These are phyloP conservation scores for Mycena vitilis DNA, from an alignment of 768 basidiomycete species.

Conservation along the genomic window DNA sequence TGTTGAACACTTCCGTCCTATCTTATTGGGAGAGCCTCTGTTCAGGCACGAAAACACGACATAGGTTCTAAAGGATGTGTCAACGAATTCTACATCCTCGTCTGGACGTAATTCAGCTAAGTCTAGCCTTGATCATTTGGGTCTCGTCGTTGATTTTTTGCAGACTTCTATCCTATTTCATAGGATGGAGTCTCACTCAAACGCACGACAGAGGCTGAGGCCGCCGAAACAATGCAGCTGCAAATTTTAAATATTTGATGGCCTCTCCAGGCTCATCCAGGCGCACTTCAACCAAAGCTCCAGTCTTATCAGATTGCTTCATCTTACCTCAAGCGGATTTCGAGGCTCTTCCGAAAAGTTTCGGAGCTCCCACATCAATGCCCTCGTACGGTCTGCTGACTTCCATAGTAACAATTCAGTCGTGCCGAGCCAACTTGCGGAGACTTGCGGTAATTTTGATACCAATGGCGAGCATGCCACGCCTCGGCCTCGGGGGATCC, in stretches of 20 bases:
- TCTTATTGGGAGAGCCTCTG: too few relatives aligned
- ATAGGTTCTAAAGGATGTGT: too few relatives aligned
- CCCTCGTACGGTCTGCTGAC: slow-evolving; percentile 15
- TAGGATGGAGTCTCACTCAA: too few relatives aligned
- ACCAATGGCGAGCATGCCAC: slow-evolving; percentile 6
- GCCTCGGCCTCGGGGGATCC: not conserved
- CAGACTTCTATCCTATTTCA: not conserved
- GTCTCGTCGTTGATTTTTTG: not conserved
- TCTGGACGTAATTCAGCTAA: too few relatives aligned
- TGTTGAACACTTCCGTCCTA: too few relatives aligned
- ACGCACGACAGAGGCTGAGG: too few relatives aligned
- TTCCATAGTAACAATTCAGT: not conserved
- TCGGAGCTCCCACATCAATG: not conserved
- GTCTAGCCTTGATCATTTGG: too few relatives aligned
- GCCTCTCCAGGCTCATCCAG: not conserved
- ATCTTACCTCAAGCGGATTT: slow-evolving; percentile 6
- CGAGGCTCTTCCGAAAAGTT: not conserved
- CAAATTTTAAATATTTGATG: too few relatives aligned
- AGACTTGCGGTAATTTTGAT: not conserved
- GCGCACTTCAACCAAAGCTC: not conserved
- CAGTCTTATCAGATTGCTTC: not conserved
- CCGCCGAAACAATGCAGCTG: too few relatives aligned
- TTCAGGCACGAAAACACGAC: too few relatives aligned
- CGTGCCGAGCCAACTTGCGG: slow-evolving; percentile 12
- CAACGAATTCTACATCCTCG: too few relatives aligned